These are phyloP conservation scores for Galeopsis tetrahit DNA, from an alignment of 257 asterid species.

Conservation along the genomic window DNA sequence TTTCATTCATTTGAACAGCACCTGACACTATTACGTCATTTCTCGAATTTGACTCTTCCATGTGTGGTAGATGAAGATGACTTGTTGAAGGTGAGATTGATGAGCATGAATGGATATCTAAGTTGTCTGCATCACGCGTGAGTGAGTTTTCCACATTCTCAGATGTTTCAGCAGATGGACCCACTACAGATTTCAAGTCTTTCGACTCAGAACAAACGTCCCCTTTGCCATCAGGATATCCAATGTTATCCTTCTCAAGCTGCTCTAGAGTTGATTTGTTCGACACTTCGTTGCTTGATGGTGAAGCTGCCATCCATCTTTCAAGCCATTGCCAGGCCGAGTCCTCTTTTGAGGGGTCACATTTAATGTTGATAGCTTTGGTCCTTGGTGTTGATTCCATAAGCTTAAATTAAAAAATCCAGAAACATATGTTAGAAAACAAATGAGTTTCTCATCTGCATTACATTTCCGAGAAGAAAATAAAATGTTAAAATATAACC, in stretches of 20 bases:
- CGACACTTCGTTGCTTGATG: conserved; percentile 51
- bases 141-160: conserved; percentile 27
- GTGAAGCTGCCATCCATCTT: conserved; percentile 84
- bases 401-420: conserved; percentile 53
- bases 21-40: conserved; percentile 38
- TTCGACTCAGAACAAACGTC: background rate
- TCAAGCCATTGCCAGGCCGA: conserved; percentile 95
- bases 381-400: conserved; percentile 73
- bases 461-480: conserved; percentile 1
- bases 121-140: conserved; percentile 26
- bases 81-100: conserved; percentile 31
- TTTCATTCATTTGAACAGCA: conserved; percentile 40
- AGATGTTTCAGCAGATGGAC: conserved; percentile 33
- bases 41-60: conserved; percentile 39
- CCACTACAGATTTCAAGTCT: conserved; percentile 24
- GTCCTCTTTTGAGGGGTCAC: conserved; percentile 85
- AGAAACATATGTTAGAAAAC: conserved; percentile 28
- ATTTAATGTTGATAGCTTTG: conserved; percentile 68
- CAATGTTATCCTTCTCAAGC: too few relatives aligned
- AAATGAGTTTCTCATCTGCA: conserved; percentile 7
- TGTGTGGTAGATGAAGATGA: conserved; percentile 36
- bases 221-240: too few relatives aligned
- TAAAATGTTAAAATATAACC: conserved; percentile 7
- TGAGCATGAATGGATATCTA: conserved; percentile 34
- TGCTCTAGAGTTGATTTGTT: conserved; percentile 34